Conservation (phyloP, 2,329 filamentous ascomycete species). For the Leptographium radiaticola region DNA sequence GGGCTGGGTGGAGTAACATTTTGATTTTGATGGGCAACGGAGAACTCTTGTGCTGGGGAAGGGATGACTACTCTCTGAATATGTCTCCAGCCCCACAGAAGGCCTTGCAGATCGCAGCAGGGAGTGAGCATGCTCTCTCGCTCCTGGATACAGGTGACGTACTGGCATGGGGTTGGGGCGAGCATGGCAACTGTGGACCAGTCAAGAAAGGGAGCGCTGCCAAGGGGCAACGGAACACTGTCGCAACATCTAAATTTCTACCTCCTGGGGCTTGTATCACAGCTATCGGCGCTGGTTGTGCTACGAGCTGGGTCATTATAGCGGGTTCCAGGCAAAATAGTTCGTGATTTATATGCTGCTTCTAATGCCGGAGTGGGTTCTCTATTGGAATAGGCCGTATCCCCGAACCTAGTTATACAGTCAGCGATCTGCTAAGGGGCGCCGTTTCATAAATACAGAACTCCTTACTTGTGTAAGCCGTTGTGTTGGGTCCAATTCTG, state of each 20-base stretch:
- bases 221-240: conserved; percentile 53
- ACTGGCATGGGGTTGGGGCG: conserved; percentile 89
- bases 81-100: conserved; percentile 45
- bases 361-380: too few relatives aligned
- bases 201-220: conserved; percentile 44
- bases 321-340: not conserved
- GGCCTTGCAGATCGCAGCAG: conserved; percentile 55
- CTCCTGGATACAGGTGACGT: conserved; percentile 53
- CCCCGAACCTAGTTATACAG: conserved; percentile 14
- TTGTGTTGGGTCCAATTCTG: conserved; percentile 57
- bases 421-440: conserved; percentile 14
- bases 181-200: conserved; percentile 88
- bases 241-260: conserved; percentile 45
- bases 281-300: conserved; percentile 70
- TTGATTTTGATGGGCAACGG: conserved; percentile 54
- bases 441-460: not conserved
- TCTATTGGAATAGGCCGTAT: conserved; percentile 19
- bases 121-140: conserved; percentile 82
- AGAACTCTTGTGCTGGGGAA: conserved; percentile 60
- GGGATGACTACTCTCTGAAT: conserved; percentile 75
- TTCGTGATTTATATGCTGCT: not conserved
- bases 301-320: conserved; percentile 62
- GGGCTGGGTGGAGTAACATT: conserved; percentile 71
- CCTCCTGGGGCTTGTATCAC: conserved; percentile 38
- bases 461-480: conserved; percentile 49